These are phyloP conservation scores for Paecilomyces fulvus DNA, from an alignment of 2,329 filamentous ascomycete species.

Conservation along the genomic window DNA sequence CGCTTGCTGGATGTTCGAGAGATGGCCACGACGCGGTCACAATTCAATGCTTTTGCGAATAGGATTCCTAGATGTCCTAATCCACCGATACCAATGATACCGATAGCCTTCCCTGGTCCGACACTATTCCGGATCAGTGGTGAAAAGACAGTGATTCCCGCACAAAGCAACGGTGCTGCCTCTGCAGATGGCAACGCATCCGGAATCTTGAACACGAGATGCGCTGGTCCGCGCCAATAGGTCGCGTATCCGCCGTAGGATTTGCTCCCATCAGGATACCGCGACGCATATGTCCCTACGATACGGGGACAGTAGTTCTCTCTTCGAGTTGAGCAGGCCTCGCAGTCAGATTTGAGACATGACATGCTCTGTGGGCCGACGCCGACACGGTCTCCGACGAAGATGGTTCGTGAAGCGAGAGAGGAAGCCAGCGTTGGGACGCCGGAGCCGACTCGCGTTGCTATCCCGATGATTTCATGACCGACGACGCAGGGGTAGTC, in stretches of 20 bases:
- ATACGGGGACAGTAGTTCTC: conserved; percentile 34
- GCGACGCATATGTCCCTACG: conserved; percentile 29
- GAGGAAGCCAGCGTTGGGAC: conserved; percentile 21
- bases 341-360: conserved; percentile 40
- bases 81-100: conserved; percentile 64
- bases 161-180: conserved; percentile 66
- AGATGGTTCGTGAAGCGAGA: conserved; percentile 30
- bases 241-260: conserved; percentile 57
- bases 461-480: conserved; percentile 57
- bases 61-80: conserved; percentile 39
- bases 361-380: conserved; percentile 53
- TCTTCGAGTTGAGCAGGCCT: conserved; percentile 28
- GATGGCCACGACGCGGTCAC: conserved; percentile 52
- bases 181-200: conserved; percentile 39
- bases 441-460: conserved; percentile 44
- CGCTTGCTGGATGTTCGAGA: conserved; percentile 44
- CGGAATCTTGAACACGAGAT: conserved; percentile 54
- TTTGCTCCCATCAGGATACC: conserved; percentile 42
- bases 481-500: conserved; percentile 48
- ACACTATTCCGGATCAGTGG: conserved; percentile 59
- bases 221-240: conserved; percentile 46
- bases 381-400: conserved; percentile 55
- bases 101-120: conserved; percentile 63
- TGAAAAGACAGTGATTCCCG: conserved; percentile 64
- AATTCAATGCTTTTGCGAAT: conserved; percentile 57